Conservation (phyloP, 2,329 filamentous ascomycete genomes). For the Myriosclerotinia duriaeana region DNA sequence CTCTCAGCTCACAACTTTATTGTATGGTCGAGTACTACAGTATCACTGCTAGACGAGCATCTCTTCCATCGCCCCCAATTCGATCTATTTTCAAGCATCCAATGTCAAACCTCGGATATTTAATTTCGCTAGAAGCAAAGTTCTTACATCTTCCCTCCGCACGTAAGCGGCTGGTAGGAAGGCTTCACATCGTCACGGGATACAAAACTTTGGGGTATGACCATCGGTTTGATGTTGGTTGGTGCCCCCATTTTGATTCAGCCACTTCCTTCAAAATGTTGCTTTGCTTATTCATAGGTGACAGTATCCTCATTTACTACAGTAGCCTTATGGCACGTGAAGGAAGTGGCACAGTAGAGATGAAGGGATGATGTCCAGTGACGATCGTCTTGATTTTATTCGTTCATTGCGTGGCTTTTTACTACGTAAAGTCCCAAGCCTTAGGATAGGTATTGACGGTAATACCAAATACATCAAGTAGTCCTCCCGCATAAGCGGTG, state of each 20-base stretch:
- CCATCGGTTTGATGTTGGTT: background rate
- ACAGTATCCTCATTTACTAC: constrained; percentile 2
- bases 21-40: background rate
- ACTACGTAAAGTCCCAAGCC: background rate
- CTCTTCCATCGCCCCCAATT: constrained; percentile 4
- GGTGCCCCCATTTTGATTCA: constrained; percentile 1
- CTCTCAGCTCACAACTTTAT: background rate
- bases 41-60: background rate
- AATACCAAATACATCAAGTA: background rate
- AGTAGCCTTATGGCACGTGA: background rate
- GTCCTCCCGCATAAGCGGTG: background rate
- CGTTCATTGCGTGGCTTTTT: background rate
- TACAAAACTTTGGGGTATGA: background rate
- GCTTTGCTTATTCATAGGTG: constrained; percentile 14
- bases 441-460: background rate
- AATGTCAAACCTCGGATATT: constrained; percentile 7
- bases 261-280: constrained; percentile 7
- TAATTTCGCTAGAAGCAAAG: constrained; percentile 3
- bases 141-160: constrained; percentile 7
- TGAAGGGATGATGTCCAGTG: background rate
- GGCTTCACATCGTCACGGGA: background rate
- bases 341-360: constrained; percentile 13
- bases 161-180: background rate
- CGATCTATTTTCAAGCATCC: constrained; percentile 1
- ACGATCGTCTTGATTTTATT: background rate